Conservation (phyloP, 1,284 basidiomycete species). For the Trichosporon ovoides region DNA sequence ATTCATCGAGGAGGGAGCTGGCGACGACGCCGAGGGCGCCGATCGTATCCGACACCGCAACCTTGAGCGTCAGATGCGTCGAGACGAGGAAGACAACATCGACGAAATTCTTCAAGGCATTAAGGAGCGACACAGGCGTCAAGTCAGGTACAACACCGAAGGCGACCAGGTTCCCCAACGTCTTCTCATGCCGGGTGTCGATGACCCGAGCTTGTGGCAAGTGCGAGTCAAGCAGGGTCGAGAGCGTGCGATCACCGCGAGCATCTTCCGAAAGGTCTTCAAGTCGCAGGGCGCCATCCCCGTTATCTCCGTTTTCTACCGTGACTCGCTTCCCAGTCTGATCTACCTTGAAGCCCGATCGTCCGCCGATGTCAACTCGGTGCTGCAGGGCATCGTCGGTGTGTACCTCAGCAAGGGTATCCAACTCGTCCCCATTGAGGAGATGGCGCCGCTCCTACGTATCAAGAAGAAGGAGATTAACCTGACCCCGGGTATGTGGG, state of each 20-base stretch:
- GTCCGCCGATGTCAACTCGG: slow-evolving; percentile 77
- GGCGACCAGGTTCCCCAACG: slow-evolving; percentile 92
- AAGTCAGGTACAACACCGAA: slow-evolving; percentile 73
- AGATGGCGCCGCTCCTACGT: slow-evolving; percentile 94
- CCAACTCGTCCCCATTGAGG: slow-evolving; percentile 87
- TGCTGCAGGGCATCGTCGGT: slow-evolving; percentile 84
- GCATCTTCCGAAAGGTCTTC: slow-evolving; percentile 85
- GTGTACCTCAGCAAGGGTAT: slow-evolving; percentile 74
- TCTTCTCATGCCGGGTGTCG: slow-evolving; percentile 92
- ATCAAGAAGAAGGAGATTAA: slow-evolving; percentile 91
- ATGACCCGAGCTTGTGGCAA: slow-evolving; percentile 94
- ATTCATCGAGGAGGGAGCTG: slow-evolving; percentile 72
- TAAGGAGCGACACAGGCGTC: slow-evolving; percentile 70
- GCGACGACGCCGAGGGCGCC: slow-evolving; percentile 53
- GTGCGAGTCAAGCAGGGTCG: slow-evolving; percentile 87
- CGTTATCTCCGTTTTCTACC: slow-evolving; percentile 89
- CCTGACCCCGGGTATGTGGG: slow-evolving; percentile 85
- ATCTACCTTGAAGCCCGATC: slow-evolving; percentile 93
- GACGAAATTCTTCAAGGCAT: slow-evolving; percentile 81
- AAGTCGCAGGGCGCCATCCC: slow-evolving; percentile 57
- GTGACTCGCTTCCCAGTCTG: slow-evolving; percentile 89
- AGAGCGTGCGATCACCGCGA: slow-evolving; percentile 87
- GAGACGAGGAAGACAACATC: slow-evolving; percentile 75
- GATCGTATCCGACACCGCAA: slow-evolving; percentile 57
- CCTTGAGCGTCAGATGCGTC: slow-evolving; percentile 68